Conservation (phyloP, 176 grass and related monocot species). For the Alopecurus myosuroides region DNA sequence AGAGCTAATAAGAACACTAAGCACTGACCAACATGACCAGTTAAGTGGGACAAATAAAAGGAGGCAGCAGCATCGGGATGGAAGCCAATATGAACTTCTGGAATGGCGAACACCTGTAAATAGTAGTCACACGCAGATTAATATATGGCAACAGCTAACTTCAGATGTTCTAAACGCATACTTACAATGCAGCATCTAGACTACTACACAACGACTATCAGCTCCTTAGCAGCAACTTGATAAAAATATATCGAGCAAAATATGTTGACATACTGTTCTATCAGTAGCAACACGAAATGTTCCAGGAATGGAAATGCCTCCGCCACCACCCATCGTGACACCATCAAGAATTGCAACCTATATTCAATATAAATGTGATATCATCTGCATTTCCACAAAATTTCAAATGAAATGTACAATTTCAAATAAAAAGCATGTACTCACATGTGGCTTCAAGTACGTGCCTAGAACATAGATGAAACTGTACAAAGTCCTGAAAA, state of each 20-base stretch:
- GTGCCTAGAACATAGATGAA: conserved; percentile 93
- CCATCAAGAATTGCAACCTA: conserved; percentile 88
- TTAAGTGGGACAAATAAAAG: conserved; percentile 91
- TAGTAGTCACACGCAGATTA: neutral
- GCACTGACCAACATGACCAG: conserved; percentile 87
- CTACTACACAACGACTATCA: neutral
- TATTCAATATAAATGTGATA: conserved; percentile 9
- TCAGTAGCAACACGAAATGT: conserved; percentile 92
- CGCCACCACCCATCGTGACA: conserved; percentile 94
- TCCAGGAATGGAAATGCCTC: conserved; percentile 93
- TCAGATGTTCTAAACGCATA: neutral
- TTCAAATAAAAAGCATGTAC: conserved; percentile 21
- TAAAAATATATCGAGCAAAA: conserved; percentile 1
- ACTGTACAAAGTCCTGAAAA: conserved; percentile 84
- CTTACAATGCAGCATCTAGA: neutral
- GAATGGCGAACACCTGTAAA: conserved; percentile 87
- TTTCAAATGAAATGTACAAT: neutral
- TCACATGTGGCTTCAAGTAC: conserved; percentile 97
- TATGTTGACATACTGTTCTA: conserved; percentile 55
- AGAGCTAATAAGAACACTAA: neutral
- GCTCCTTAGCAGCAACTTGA: neutral
- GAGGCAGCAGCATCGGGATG: conserved; percentile 97
- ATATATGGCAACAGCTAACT: neutral
- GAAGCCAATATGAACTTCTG: conserved; percentile 95
- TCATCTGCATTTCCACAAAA: neutral